Evolutionary conservation across 345 rosid species (phyloP).

Genomic region (Melastoma malabathricum): DNA sequence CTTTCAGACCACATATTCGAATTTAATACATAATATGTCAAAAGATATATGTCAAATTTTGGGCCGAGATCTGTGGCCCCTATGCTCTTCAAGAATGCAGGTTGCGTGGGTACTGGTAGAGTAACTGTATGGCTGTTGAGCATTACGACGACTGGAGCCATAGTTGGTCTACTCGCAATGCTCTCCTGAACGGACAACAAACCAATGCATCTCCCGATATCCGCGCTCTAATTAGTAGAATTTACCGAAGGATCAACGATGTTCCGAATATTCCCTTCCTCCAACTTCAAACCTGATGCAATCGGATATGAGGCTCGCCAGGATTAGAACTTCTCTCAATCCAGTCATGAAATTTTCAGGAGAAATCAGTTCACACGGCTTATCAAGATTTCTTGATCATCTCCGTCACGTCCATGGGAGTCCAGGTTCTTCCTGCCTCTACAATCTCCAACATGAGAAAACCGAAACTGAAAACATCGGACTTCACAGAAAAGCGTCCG

Average conservation of each 20-base stretch:
- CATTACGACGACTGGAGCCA: too few species aligned
- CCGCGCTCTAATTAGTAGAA: constrained; percentile 13
- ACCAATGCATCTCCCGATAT: constrained; percentile 40
- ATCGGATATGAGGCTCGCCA: too few species aligned
- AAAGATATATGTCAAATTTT: too few species aligned
- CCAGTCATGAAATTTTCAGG: too few species aligned
- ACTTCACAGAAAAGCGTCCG: constrained; percentile 35
- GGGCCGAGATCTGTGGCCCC: too few species aligned
- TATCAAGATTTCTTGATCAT: constrained; percentile 15
- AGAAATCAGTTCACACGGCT: constrained; percentile 24
- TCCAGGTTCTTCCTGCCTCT: constrained; percentile 28
- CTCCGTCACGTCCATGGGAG: constrained; percentile 10
- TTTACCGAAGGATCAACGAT: constrained; percentile 28
- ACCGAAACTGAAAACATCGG: constrained; percentile 46
- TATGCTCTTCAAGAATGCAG: too few species aligned
- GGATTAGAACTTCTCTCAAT: too few species aligned
- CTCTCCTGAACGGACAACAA: constrained; percentile 47
- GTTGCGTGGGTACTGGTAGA: too few species aligned
- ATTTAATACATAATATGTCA: too few species aligned
- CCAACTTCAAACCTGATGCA: constrained; percentile 53
- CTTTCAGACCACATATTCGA: too few species aligned
- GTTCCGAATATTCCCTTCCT: constrained; percentile 17
- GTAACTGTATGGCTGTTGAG: too few species aligned
- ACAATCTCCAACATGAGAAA: constrained; percentile 37
- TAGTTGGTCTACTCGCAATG: constrained; percentile 25